These are phyloP conservation scores for Chlamydomonas reinhardtii DNA, from an alignment of 163 green algal genomes.

Conservation along the genomic window DNA sequence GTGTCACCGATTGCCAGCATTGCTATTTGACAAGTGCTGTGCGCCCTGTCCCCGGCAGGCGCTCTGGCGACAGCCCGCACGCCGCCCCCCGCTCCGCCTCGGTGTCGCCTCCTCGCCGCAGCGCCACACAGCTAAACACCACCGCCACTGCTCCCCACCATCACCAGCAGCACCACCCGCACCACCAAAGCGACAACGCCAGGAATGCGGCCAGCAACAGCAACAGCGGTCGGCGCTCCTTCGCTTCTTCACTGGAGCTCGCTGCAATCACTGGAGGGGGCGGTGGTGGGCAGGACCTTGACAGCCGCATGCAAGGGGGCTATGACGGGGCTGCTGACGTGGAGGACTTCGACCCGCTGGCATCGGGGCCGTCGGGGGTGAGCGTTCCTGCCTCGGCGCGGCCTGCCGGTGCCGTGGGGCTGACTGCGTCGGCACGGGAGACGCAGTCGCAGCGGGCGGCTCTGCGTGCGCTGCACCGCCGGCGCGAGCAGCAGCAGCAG, in stretches of 20 bases:
- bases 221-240: background rate
- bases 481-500: constrained; percentile 39
- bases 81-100: background rate
- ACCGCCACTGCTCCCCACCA: background rate
- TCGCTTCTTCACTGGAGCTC: background rate
- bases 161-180: background rate
- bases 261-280: background rate
- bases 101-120: background rate
- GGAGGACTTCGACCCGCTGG: background rate
- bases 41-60: background rate
- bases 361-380: background rate
- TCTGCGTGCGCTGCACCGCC: constrained; percentile 36
- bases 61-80: too few relatives aligned
- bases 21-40: too few relatives aligned
- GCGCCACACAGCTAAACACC: background rate
- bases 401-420: background rate
- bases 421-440: constrained; percentile 34
- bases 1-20: too few relatives aligned
- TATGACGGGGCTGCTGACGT: background rate
- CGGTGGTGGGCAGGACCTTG: background rate
- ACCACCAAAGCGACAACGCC: background rate
- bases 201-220: background rate
- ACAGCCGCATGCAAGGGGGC: background rate
- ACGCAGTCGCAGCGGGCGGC: constrained; percentile 44
- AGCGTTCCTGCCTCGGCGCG: background rate